Evolutionary conservation across 2,329 filamentous ascomycete species (phyloP).

Genomic region (Fusarium brachygibbosum): DNA sequence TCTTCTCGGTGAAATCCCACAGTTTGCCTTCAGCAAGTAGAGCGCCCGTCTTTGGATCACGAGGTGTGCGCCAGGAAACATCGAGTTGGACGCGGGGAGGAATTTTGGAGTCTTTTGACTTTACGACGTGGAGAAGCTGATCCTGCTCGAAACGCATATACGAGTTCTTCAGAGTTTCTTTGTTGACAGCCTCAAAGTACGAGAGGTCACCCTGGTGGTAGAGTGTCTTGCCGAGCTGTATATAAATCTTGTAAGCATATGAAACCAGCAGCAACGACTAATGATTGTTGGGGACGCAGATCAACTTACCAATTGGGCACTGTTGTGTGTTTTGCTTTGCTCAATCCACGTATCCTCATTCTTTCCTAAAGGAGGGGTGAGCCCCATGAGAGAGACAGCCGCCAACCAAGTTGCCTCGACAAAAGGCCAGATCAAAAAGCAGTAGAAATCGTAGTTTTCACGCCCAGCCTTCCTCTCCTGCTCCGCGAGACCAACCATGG

Average conservation of each 20-base stretch:
- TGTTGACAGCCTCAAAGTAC: slow-evolving; percentile 99
- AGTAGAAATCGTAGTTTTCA: slow-evolving; percentile 99
- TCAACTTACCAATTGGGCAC: slow-evolving; percentile 78
- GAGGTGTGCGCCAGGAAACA: slow-evolving; percentile 78
- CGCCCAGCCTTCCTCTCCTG: slow-evolving; percentile 82
- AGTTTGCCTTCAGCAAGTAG: slow-evolving; percentile 80
- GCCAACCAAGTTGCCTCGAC: slow-evolving; percentile 95
- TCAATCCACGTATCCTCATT: slow-evolving; percentile 83
- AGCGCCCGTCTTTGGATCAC: slow-evolving; percentile 71
- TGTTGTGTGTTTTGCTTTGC: slow-evolving; percentile 81
- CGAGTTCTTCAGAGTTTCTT: slow-evolving; percentile 95
- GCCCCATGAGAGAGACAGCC: slow-evolving; percentile 86
- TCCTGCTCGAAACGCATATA: slow-evolving; percentile 91
- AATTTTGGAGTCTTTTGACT: slow-evolving; percentile 73
- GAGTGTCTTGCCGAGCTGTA: slow-evolving; percentile 89
- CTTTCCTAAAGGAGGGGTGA: slow-evolving; percentile 76
- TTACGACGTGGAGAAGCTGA: slow-evolving; percentile 83
- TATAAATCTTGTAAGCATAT: slow-evolving; percentile 21
- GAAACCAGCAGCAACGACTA: neutral
- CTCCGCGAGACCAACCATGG: slow-evolving; percentile 79
- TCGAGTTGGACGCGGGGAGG: slow-evolving; percentile 76
- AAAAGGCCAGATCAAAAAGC: slow-evolving; percentile 98
- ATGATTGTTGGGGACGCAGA: neutral
- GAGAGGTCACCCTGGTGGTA: slow-evolving; percentile 97
- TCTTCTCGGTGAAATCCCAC: slow-evolving; percentile 93